Percentiles rank a stretch among this genome's conserved stretches.
phyloP scores from a whole-genome alignment of 2,329 filamentous ascomycete species.

The Cladosporium sp. region DNA sequence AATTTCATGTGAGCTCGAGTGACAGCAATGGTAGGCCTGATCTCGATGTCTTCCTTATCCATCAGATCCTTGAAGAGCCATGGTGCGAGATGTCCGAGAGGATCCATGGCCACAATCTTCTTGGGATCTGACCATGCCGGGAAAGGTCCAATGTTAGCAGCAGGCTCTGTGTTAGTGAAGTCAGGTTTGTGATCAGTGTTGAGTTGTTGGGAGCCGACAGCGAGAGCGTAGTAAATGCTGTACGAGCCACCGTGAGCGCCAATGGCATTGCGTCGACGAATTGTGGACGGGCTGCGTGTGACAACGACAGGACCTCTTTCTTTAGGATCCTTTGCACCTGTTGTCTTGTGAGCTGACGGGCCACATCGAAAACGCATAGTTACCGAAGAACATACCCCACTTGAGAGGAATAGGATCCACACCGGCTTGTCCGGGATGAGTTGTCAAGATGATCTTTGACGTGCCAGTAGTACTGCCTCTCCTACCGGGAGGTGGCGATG shows the following conservation, averaged over 20 bases:
- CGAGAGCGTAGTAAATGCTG: conserved; percentile 90
- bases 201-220: conserved; percentile 86
- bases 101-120: conserved; percentile 98
- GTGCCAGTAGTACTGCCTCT: conserved; percentile 38
- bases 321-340: conserved; percentile 63
- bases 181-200: conserved; percentile 74
- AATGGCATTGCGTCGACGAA: conserved; percentile 72
- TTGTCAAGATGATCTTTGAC: conserved; percentile 67
- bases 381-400: conserved; percentile 69
- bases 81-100: conserved; percentile 80
- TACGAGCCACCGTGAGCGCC: conserved; percentile 84
- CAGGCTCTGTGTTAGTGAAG: conserved; percentile 84
- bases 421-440: conserved; percentile 89
- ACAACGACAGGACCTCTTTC: conserved; percentile 85
- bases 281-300: conserved; percentile 68
- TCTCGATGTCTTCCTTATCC: conserved; percentile 74
- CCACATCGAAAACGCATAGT: background rate
- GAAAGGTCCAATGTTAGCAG: conserved; percentile 83
- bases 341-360: background rate
- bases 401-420: conserved; percentile 86
- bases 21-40: conserved; percentile 80
- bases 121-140: conserved; percentile 83
- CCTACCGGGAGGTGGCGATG: conserved; percentile 27
- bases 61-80: conserved; percentile 80
- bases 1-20: conserved; percentile 94